Evolutionary conservation across 2,329 filamentous ascomycete genomes (phyloP).

Genomic region (Fusarium ambrosium): DNA sequence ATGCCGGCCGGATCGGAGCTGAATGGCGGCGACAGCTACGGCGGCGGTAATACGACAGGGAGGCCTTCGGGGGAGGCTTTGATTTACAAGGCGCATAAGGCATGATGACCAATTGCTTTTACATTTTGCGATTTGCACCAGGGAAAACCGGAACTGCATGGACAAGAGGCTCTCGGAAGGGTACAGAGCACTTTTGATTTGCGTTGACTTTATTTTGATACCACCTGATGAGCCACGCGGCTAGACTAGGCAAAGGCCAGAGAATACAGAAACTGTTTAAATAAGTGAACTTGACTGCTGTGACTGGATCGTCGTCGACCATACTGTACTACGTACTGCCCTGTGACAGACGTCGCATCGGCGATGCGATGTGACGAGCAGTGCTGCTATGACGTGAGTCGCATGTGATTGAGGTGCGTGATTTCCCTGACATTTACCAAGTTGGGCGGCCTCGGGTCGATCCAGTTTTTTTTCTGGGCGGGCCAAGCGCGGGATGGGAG

Average conservation of each 20-base stretch:
- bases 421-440: conserved; percentile 31
- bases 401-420: conserved; percentile 40
- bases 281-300: conserved; percentile 1
- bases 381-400: conserved; percentile 35
- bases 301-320: neutral
- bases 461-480: conserved; percentile 12
- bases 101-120: conserved; percentile 46
- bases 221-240: conserved; percentile 40
- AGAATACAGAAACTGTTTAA: conserved; percentile 45
- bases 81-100: conserved; percentile 39
- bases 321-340: neutral
- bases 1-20: conserved; percentile 51
- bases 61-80: conserved; percentile 16
- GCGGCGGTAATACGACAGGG: conserved; percentile 33
- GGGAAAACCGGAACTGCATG: conserved; percentile 45
- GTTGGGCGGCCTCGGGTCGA: conserved; percentile 21
- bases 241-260: conserved; percentile 41
- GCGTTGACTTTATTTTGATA: conserved; percentile 45
- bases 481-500: conserved; percentile 3
- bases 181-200: conserved; percentile 43
- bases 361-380: conserved; percentile 2
- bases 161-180: conserved; percentile 38
- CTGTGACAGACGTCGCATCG: neutral
- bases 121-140: conserved; percentile 42
- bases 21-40: conserved; percentile 17